Percentiles rank a stretch among this genome's conserved stretches.
These are phyloP conservation scores for Kodamaea hsintzibuensis DNA, from an alignment of 805 yeast genomes.

Conservation along the genomic window DNA sequence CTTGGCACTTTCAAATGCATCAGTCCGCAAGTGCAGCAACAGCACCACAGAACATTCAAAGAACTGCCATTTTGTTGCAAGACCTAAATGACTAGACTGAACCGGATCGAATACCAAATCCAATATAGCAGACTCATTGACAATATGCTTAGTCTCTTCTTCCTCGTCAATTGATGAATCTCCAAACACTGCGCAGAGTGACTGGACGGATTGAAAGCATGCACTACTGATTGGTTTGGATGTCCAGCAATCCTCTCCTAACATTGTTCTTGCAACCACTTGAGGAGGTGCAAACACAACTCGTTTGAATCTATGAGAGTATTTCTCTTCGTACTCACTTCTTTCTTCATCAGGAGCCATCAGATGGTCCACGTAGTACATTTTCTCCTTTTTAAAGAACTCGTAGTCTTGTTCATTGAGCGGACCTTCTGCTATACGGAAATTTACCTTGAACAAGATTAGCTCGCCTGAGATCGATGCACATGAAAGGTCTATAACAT, in stretches of 20 bases:
- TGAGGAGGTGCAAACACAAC: conserved; percentile 24
- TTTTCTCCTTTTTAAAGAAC: conserved; percentile 9
- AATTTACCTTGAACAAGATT: conserved; percentile 37
- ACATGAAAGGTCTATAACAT: conserved; percentile 33
- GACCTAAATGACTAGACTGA: conserved; percentile 24
- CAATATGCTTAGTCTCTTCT: conserved; percentile 25
- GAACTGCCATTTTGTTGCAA: conserved; percentile 35
- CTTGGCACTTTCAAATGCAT: conserved; percentile 16
- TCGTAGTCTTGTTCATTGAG: conserved; percentile 17
- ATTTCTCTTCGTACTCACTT: not conserved
- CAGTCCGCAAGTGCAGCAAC: conserved; percentile 1
- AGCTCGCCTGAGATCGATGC: conserved; percentile 52
- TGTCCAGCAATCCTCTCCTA: conserved; percentile 54
- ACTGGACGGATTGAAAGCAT: conserved; percentile 50
- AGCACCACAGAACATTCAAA: conserved; percentile 20
- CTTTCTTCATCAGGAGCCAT: conserved; percentile 13
- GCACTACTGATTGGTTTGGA: conserved; percentile 37
- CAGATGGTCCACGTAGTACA: conserved; percentile 29
- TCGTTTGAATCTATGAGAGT: conserved; percentile 17
- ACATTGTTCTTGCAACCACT: conserved; percentile 31
- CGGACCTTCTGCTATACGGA: conserved; percentile 26
- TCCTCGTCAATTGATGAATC: conserved; percentile 40
- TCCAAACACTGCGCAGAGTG: conserved; percentile 50
- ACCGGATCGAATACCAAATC: conserved; percentile 38
- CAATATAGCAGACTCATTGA: conserved; percentile 43